Conservation (phyloP, 2,329 filamentous ascomycete species). For the Colletotrichum lini region DNA sequence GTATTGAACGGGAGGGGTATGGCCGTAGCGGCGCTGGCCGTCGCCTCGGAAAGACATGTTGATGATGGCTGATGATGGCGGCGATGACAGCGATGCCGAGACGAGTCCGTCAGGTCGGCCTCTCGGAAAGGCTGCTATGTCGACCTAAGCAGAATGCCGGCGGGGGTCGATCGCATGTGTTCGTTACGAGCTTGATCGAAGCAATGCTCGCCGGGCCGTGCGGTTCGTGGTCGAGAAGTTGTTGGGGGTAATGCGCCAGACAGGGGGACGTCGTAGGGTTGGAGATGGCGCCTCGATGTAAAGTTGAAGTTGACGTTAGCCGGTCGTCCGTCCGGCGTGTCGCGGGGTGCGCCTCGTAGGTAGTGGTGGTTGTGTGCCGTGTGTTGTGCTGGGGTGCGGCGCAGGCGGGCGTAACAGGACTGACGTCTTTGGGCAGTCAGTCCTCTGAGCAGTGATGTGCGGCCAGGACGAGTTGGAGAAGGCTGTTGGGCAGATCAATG, state of each 20-base stretch:
- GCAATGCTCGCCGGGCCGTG: conserved; percentile 16
- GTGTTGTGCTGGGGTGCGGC: conserved; percentile 29
- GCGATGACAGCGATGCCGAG: conserved; percentile 3
- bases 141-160: conserved; percentile 22
- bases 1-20: conserved; percentile 77
- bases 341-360: conserved; percentile 36
- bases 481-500: conserved; percentile 26
- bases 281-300: conserved; percentile 13
- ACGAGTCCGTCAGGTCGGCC: conserved; percentile 19
- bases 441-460: conserved; percentile 32
- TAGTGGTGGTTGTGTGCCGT: conserved; percentile 1
- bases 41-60: conserved; percentile 76
- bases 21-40: conserved; percentile 75
- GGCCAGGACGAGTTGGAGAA: conserved; percentile 23
- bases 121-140: conserved; percentile 29
- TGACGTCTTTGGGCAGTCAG: conserved; percentile 32
- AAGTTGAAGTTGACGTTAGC: conserved; percentile 27
- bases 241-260: conserved; percentile 19
- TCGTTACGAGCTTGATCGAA: conserved; percentile 28
- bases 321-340: conserved; percentile 23
- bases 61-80: conserved; percentile 25
- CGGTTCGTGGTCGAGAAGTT: conserved; percentile 1
- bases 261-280: conserved; percentile 6
- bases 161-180: conserved; percentile 31
- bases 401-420: conserved; percentile 32